Percentiles rank a stretch among this genome's conserved stretches.
phyloP scores from a whole-genome alignment of 1,139 yeast genomes.

The Hyphopichia pseudoburtonii region DNA sequence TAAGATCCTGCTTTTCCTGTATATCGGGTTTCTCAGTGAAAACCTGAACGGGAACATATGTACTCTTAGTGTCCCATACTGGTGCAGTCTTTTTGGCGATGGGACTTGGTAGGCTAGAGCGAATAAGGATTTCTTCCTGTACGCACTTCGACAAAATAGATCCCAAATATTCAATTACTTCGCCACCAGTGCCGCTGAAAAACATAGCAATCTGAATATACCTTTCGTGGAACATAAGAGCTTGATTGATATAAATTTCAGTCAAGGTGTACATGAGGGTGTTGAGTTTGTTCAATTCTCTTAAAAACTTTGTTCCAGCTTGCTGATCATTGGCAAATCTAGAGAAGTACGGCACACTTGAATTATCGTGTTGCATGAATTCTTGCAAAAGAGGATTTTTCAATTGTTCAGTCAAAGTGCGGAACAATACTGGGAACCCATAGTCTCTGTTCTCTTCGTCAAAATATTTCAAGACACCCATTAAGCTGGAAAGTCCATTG shows the following conservation, averaged over 20 bases:
- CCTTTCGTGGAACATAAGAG: slow-evolving; percentile 49
- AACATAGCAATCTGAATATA: slow-evolving; percentile 45
- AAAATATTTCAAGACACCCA: slow-evolving; percentile 54
- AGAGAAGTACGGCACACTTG: slow-evolving; percentile 25
- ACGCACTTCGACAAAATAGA: slow-evolving; percentile 48
- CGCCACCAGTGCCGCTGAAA: slow-evolving; percentile 36
- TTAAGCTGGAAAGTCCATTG: slow-evolving; percentile 51
- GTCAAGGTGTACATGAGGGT: slow-evolving; percentile 47
- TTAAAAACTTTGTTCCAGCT: slow-evolving; percentile 33
- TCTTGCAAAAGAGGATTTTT: slow-evolving; percentile 14
- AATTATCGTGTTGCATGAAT: slow-evolving; percentile 17
- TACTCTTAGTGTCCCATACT: slow-evolving; percentile 22
- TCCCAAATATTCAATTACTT: slow-evolving; percentile 34
- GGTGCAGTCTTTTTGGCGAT: slow-evolving; percentile 48
- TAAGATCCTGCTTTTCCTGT: slow-evolving; percentile 36
- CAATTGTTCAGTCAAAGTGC: slow-evolving; percentile 14
- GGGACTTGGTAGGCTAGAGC: slow-evolving; percentile 45
- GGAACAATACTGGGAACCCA: slow-evolving; percentile 36
- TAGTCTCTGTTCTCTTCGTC: slow-evolving; percentile 57
- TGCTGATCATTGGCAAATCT: slow-evolving; percentile 26
- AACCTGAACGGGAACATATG: slow-evolving; percentile 37
- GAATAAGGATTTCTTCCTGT: slow-evolving; percentile 56
- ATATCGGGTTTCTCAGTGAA: slow-evolving; percentile 33
- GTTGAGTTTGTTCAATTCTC: slow-evolving; percentile 29
- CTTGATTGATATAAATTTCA: slow-evolving; percentile 55